phyloP scores from a whole-genome alignment of 225 moss, liverwort and hornwort genomes.

The Physcomitrellopsis africana region DNA sequence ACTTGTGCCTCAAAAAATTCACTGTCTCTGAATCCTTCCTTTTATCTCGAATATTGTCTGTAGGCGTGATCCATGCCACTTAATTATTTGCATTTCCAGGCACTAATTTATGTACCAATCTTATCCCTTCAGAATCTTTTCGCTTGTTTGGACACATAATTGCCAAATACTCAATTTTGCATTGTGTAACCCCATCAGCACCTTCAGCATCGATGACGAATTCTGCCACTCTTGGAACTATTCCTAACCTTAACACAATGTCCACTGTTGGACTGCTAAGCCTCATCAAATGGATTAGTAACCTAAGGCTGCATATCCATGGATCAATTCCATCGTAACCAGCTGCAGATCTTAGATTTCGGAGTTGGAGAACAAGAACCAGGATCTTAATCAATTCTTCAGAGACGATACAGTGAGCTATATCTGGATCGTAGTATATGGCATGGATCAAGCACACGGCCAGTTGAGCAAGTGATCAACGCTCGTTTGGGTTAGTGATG shows the following conservation, averaged over 20 bases:
- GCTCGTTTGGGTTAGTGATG: conserved; percentile 70
- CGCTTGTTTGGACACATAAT: conserved; percentile 98
- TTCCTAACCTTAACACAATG: conserved; percentile 73
- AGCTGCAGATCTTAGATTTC: conserved; percentile 71
- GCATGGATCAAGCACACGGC: conserved; percentile 92
- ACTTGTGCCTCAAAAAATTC: conserved; percentile 74
- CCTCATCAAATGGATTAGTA: conserved; percentile 84
- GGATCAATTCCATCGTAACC: conserved; percentile 91
- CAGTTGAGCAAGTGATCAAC: conserved; percentile 88
- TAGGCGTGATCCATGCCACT: conserved; percentile 83
- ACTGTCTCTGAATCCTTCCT: conserved; percentile 86
- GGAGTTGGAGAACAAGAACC: conserved; percentile 74
- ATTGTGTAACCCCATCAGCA: conserved; percentile 80
- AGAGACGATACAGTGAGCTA: conserved; percentile 96
- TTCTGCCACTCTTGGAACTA: conserved; percentile 83
- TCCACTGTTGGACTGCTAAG: conserved; percentile 93
- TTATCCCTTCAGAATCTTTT: conserved; percentile 73
- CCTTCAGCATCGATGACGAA: conserved; percentile 86
- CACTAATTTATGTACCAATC: conserved; percentile 77
- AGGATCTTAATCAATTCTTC: conserved; percentile 80
- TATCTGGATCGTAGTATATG: conserved; percentile 86
- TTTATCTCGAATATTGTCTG: conserved; percentile 81
- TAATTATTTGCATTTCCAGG: conserved; percentile 88
- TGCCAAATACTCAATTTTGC: conserved; percentile 86
- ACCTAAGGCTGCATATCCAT: conserved; percentile 89